Evolutionary conservation across 768 basidiomycete genomes (phyloP), one percentile per base, ranked within the genome.

Genomic region (Hypholoma fasciculare): DNA sequence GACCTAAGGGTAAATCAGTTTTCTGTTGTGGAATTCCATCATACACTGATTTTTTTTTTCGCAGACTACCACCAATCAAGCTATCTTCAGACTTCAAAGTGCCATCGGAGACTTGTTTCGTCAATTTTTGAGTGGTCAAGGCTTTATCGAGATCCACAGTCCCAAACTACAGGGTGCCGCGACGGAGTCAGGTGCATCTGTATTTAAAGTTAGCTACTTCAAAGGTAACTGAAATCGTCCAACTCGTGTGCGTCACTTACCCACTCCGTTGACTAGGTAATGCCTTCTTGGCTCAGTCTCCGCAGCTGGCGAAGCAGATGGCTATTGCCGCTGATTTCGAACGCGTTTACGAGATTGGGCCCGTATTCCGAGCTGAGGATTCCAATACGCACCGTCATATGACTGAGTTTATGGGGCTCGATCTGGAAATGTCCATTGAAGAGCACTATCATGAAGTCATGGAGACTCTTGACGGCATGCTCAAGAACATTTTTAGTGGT

Each of bases 301-400:
- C 97, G 40, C 97, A 99, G 70, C 80, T 98, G 14, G 93, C 95
- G 51, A 99, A 99, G 74, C 97, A 99, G 75, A 99, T 99, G 97
- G 92, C 91, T 59, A 98, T 99, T 66, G 94, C 97, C 36, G 95
- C 94, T 54, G 97, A 98, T 76, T 95, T 98, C 69, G 97, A 98
- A 73, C 85, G 94, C 34, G 97, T 99, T 7, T 99, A 96, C 75
- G 97, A 99, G 75, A 94, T 99, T 60, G 97, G 88, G 0, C 86
- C 89, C 56, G 96, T 98, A 55, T 98, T 98, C 81, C 93, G 97
- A 61, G 97, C 97, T 14, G 97, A 98, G 74, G 87, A 98, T 72
- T 90, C 96, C 48, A 94, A 96, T 74, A 98, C 97, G 2, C 94
- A 98, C 71, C 90, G 97, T 51, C 97, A 99, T 78, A 81, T 99